A percentile compares a stretch with the other conserved stretches of the same genome.
Evolutionary conservation across 179 eudicot genomes (phyloP).

Genomic region (Carnegiea gigantea): DNA sequence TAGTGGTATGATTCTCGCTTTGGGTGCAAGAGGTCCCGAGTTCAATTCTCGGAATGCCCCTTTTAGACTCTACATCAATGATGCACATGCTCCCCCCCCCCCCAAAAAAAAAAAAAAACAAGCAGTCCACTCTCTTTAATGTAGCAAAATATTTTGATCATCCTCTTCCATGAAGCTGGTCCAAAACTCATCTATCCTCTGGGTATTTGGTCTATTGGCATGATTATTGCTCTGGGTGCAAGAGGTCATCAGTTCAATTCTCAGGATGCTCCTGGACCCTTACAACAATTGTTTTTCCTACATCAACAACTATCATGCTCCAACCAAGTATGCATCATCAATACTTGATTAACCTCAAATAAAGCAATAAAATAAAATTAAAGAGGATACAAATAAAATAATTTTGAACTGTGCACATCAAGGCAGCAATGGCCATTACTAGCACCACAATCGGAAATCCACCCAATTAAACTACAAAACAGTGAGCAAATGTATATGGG

Average conservation of each 20-base stretch:
- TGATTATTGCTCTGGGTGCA: constrained; percentile 94
- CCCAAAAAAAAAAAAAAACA: no score
- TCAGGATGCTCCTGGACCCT: constrained; percentile 22
- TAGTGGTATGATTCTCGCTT: no score
- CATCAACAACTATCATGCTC: background rate
- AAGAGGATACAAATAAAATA: background rate
- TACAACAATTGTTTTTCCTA: background rate
- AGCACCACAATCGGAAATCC: background rate
- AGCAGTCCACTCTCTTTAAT: no score
- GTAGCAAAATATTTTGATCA: no score
- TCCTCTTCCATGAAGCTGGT: no score
- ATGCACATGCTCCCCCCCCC: no score
- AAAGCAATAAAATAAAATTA: background rate
- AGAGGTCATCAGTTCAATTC: constrained; percentile 87
- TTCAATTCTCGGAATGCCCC: no score
- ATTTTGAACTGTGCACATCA: background rate
- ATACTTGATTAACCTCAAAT: background rate
- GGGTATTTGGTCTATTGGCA: constrained; percentile 89
- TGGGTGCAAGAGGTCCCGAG: no score
- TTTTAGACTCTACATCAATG: no score
- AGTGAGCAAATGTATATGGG: no score
- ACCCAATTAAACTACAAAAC: background rate
- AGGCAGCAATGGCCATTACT: background rate
- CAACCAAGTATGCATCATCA: background rate
- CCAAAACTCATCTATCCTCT: background rate